Evolutionary conservation across 2,329 filamentous ascomycete genomes (phyloP).

Genomic region (Arachnopeziza araneosa): DNA sequence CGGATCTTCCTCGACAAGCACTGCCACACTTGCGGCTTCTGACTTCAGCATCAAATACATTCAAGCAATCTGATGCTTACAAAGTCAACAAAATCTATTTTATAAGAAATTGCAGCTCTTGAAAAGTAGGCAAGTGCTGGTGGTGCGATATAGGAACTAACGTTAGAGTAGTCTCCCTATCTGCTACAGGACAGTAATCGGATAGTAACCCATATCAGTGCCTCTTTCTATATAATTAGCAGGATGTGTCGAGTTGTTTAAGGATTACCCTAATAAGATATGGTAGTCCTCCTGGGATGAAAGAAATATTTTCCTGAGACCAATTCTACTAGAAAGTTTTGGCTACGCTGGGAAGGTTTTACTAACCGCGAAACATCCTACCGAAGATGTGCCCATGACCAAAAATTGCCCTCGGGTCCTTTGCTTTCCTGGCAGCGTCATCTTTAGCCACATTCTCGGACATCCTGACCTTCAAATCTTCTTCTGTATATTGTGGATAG

Average conservation of each 20-base stretch:
- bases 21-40: too few species aligned
- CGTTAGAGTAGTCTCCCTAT: background rate
- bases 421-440: constrained; percentile 29
- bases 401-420: constrained; percentile 3
- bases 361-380: background rate
- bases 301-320: background rate
- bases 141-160: too few species aligned
- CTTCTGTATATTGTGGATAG: constrained; percentile 55
- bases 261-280: background rate
- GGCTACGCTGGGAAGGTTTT: background rate
- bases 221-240: background rate
- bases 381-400: too few species aligned
- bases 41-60: too few species aligned
- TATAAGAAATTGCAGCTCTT: too few species aligned
- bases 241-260: background rate
- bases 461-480: constrained; percentile 53
- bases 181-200: background rate
- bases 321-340: background rate
- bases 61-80: too few species aligned
- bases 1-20: too few species aligned
- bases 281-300: background rate
- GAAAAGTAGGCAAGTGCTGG: too few species aligned
- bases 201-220: background rate
- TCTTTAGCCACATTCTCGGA: constrained; percentile 47
- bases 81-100: too few species aligned